Evolutionary conservation across 2,329 filamentous ascomycete species (phyloP).

Genomic region (Chrysosporium keratinophilum): DNA sequence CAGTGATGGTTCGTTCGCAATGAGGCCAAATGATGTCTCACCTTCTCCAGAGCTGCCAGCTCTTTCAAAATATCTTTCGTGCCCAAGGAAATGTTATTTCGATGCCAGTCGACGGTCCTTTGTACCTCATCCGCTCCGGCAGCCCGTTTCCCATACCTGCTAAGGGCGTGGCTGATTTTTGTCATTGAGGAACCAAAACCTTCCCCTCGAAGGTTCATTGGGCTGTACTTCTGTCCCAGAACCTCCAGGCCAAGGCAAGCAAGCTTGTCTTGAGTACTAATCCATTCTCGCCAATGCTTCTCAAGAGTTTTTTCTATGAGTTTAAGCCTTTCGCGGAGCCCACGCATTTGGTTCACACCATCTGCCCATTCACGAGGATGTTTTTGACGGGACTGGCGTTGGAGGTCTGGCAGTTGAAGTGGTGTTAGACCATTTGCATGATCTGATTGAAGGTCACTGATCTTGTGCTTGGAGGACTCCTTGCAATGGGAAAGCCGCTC

Average conservation of each 20-base stretch:
- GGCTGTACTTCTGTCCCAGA: conserved; percentile 9
- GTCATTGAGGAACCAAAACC: conserved; percentile 7
- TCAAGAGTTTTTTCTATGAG: conserved; percentile 4
- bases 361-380: neutral
- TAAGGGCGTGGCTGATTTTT: conserved; percentile 9
- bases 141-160: neutral
- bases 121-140: neutral
- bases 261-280: conserved; percentile 18
- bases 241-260: conserved; percentile 17
- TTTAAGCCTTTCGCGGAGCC: neutral
- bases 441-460: neutral
- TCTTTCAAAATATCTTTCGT: conserved; percentile 13
- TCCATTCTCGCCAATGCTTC: conserved; percentile 19
- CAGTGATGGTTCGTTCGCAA: neutral
- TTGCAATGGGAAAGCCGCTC: neutral
- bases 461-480: neutral
- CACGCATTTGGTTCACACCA: neutral
- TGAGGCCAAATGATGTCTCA: neutral
- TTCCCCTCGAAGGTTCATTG: neutral
- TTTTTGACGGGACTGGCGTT: neutral
- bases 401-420: neutral
- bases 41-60: conserved; percentile 15
- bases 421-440: neutral
- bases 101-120: conserved; percentile 5
- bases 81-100: conserved; percentile 7